Conservation (phyloP, 306 rosid species). For the Vigna mungo region DNA sequence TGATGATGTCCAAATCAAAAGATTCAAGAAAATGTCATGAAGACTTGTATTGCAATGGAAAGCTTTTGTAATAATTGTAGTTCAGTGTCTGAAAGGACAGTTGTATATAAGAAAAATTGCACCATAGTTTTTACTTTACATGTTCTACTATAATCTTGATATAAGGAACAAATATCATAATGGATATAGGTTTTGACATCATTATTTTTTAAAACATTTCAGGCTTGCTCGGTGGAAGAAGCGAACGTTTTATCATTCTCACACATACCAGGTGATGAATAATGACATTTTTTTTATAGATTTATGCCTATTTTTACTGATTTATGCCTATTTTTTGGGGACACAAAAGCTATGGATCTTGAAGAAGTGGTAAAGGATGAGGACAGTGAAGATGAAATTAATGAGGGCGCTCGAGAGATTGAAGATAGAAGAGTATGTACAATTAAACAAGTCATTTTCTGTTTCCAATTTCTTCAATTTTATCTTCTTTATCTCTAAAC, state of each 20-base stretch:
- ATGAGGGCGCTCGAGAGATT: constrained; percentile 71
- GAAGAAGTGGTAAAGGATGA: constrained; percentile 71
- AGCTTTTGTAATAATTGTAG: no score
- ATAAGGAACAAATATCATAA: constrained; percentile 15
- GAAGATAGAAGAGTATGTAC: constrained; percentile 74
- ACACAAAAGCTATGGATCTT: constrained; percentile 72
- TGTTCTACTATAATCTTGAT: neutral
- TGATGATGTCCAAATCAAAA: no score
- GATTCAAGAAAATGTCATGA: no score
- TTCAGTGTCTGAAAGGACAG: no score
- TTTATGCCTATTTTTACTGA: neutral
- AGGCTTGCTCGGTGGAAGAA: constrained; percentile 66
- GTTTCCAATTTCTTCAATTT: constrained; percentile 27
- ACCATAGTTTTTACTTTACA: no score
- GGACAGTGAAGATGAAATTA: constrained; percentile 92
- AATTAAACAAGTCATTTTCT: constrained; percentile 12
- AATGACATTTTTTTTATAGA: neutral
- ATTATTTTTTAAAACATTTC: constrained; percentile 49
- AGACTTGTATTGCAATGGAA: no score
- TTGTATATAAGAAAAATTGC: no score
- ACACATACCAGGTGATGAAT: constrained; percentile 73
- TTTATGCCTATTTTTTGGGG: constrained; percentile 33
- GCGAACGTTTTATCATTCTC: constrained; percentile 85
- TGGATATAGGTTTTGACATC: constrained; percentile 31
- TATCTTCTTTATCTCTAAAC: neutral